A percentile compares a stretch with the other conserved stretches of the same genome.
Evolutionary conservation across 495 filamentous ascomycete genomes (phyloP).

Genomic region (Talaromyces liani): DNA sequence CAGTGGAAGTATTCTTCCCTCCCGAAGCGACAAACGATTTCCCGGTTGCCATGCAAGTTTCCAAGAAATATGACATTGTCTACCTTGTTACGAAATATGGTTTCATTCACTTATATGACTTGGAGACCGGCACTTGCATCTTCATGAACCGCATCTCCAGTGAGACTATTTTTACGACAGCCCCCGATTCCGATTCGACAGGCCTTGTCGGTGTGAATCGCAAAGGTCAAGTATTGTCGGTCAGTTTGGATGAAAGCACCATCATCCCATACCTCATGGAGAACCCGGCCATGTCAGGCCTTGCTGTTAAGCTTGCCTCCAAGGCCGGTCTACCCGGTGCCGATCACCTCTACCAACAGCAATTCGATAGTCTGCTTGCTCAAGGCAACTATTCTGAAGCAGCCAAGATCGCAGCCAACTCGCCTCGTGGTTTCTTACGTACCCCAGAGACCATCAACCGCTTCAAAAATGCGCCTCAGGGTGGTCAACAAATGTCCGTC

Average conservation of each 20-base stretch:
- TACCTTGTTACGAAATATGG: conserved; percentile 98
- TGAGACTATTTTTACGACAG: conserved; percentile 96
- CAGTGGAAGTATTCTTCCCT: conserved; percentile 96
- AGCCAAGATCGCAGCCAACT: conserved; percentile 93
- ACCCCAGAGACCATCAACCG: conserved; percentile 89
- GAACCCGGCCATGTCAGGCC: conserved; percentile 82
- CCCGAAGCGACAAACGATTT: conserved; percentile 93
- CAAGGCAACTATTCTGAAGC: conserved; percentile 76
- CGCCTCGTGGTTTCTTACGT: conserved; percentile 88
- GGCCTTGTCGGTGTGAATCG: conserved; percentile 95
- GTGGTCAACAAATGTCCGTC: conserved; percentile 72
- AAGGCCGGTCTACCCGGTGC: conserved; percentile 89
- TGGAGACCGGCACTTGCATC: conserved; percentile 93
- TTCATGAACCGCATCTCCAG: conserved; percentile 99
- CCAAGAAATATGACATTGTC: conserved; percentile 87
- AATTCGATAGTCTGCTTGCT: conserved; percentile 78
- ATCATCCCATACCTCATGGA: conserved; percentile 91
- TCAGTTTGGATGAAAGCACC: conserved; percentile 82
- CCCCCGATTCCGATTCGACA: conserved; percentile 70
- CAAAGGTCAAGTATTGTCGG: conserved; percentile 91
- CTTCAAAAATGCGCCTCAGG: conserved; percentile 76
- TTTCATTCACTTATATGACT: conserved; percentile 97
- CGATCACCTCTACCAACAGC: conserved; percentile 86
- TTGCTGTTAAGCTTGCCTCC: conserved; percentile 94
- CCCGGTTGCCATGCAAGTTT: conserved; percentile 97